A percentile compares a stretch with the other conserved stretches of the same genome.
Conservation (phyloP, 306 rosid species). For the Sphenostylis stenocarpa region DNA sequence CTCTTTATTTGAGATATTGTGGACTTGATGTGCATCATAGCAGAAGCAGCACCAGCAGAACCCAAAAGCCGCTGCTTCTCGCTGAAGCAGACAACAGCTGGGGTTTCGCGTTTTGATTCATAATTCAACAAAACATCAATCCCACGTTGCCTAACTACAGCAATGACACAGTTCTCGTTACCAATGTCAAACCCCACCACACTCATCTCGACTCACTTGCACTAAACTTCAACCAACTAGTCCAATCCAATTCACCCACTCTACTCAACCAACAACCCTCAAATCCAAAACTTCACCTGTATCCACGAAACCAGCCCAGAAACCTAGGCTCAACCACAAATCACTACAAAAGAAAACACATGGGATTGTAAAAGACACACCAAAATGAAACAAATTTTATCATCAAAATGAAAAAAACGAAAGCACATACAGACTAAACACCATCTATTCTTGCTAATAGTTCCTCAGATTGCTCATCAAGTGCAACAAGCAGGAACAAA, state of each 20-base stretch:
- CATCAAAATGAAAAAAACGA: not conserved
- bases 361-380: not conserved
- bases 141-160: slow-evolving; percentile 88
- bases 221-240: slow-evolving; percentile 13
- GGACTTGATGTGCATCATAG: slow-evolving; percentile 80
- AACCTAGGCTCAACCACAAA: slow-evolving; percentile 34
- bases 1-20: slow-evolving; percentile 92
- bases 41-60: slow-evolving; percentile 88
- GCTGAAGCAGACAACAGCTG: slow-evolving; percentile 77
- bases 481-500: not conserved
- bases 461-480: not conserved
- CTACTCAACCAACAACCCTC: slow-evolving; percentile 24
- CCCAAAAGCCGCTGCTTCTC: slow-evolving; percentile 98
- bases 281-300: slow-evolving; percentile 6
- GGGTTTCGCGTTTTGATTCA: slow-evolving; percentile 93
- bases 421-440: not conserved
- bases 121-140: slow-evolving; percentile 86
- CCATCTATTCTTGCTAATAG: not conserved
- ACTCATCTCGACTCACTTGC: slow-evolving; percentile 55
- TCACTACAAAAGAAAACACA: slow-evolving; percentile 25
- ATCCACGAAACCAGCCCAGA: slow-evolving; percentile 18
- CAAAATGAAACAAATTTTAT: not conserved
- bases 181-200: slow-evolving; percentile 97
- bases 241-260: slow-evolving; percentile 28
- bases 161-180: slow-evolving; percentile 92